Evolutionary conservation across 306 rosid genomes (phyloP), one percentile per base, ranked within the genome.

Genomic region (Senna tora): DNA sequence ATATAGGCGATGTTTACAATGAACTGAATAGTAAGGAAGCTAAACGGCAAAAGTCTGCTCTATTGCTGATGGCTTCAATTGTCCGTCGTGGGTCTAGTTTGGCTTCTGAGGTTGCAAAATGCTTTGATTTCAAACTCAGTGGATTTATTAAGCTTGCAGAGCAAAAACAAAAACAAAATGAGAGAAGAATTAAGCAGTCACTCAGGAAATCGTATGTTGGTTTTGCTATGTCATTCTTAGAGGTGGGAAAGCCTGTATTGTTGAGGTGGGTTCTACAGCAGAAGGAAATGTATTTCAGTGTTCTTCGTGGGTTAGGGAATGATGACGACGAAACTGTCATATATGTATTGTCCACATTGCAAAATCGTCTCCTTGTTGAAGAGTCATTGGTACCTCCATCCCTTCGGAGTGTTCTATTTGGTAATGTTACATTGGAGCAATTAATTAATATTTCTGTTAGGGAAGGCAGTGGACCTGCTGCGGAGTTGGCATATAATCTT

Each of bases 161-260:
- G 43, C 60, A 9, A 75, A 84, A 72, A 72, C 52, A 7, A 68
- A 80, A 36, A 55, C 50, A 22, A 62, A 73, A 58, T 41, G 81
- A 75, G 74, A 72, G 33, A 49, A 72, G 17, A 75, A 45, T 34
- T 64, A 87, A 83, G 36, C 76, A 50, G 60, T 81, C 85, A 0
- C 67, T 80, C 16, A 81, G 96, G 65, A 91, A 86, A 89, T 77
- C 87, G 16, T 89, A 87, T 81, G 94, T 94, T 68, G 81, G 79
- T 17, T 94, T 94, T n/a, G 92, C 98, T 0, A 77, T 94, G 92
- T 89, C 98, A 12, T 91, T 94, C 85, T 80, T 91, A 78, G 90
- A 94, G 82, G 97, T 89, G 38, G 98, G 96, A n/a, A 85, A 74
- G 53, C 97, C 96, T 4, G 87, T 93, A 22, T 75, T 91, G 76